Evolutionary conservation across 2,329 filamentous ascomycete genomes (phyloP), one percentile per base, ranked within the genome.

Genomic region (Berkeleyomyces basicola): DNA sequence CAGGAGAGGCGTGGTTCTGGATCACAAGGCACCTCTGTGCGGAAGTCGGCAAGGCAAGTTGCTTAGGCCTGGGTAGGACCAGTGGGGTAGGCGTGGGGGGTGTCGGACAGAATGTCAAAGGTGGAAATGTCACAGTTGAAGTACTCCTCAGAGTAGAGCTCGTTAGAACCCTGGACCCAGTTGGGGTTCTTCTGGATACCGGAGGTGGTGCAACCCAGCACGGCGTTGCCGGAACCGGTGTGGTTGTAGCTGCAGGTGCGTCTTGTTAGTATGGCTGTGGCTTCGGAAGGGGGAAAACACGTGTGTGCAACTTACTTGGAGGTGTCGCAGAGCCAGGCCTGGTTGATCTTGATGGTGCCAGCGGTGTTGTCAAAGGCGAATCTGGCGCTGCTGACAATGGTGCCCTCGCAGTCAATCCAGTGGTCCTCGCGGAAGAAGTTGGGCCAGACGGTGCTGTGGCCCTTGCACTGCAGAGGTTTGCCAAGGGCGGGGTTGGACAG

Each of bases 371-470:
- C 73, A 66, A 74, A 81, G 61, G 71, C 71, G 65, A 81, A 82
- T 2, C 73, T 74, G 55, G 69, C 67, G 37, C 71, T 69, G 61
- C 66, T 62, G 14, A 64, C 66, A 5, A 47, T 61, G n/a, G 65
- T 67, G 9, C 69, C 67, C 2, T 67, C 66, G 72, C 79, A 82
- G 6, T 69, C 68, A 72, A 79, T 81, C 53, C 67, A 60, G 40
- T 74, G 16, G 59, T 69, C 74, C 67, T 77, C 78, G 69, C 77
- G 79, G 71, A 79, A 81, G 68, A 79, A 81, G 67, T 78, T 75
- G 7, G 59, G 64, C 4, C 79, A 73, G 69, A 74, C 72, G 66
- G 66, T 70, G 69, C 76, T 79, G 23, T 66, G 11, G 53, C 71
- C 76, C 37, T 65, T 66, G 74, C 79, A 81, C 42, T 61, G 59